Conservation (phyloP, 2,329 filamentous ascomycete genomes). For the Penicillium crustosum region DNA sequence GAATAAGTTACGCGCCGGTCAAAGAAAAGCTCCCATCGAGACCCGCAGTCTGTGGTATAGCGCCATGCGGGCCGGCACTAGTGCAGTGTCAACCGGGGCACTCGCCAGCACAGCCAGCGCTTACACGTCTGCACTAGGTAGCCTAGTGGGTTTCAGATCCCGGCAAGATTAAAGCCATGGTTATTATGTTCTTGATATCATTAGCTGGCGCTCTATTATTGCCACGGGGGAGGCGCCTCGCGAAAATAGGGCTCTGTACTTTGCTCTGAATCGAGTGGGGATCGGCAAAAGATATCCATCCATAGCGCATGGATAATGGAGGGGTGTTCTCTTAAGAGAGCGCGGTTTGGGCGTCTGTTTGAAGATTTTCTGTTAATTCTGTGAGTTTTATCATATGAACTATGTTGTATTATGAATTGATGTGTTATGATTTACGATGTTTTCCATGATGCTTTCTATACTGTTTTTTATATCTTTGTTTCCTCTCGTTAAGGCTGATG, state of each 20-base stretch:
- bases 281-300: neutral
- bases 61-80: slow-evolving; percentile 15
- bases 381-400: neutral
- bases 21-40: neutral
- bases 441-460: slow-evolving; percentile 3
- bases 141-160: slow-evolving; percentile 10
- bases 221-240: neutral
- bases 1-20: slow-evolving; percentile 1
- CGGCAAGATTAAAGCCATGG: neutral
- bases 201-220: neutral
- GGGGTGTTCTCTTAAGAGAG: slow-evolving; percentile 1
- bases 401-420: neutral
- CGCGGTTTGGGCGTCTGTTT: neutral
- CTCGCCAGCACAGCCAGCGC: slow-evolving; percentile 14
- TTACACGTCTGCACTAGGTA: slow-evolving; percentile 13
- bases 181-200: neutral
- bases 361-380: neutral
- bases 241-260: neutral
- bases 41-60: slow-evolving; percentile 8
- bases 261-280: neutral
- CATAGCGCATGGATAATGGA: neutral
- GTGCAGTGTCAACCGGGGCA: slow-evolving; percentile 6
- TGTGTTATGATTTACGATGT: slow-evolving; percentile 3
- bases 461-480: slow-evolving; percentile 20
- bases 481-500: slow-evolving; percentile 26